Evolutionary conservation across 768 basidiomycete genomes (phyloP).

Genomic region (Xerocomus potaroensis): DNA sequence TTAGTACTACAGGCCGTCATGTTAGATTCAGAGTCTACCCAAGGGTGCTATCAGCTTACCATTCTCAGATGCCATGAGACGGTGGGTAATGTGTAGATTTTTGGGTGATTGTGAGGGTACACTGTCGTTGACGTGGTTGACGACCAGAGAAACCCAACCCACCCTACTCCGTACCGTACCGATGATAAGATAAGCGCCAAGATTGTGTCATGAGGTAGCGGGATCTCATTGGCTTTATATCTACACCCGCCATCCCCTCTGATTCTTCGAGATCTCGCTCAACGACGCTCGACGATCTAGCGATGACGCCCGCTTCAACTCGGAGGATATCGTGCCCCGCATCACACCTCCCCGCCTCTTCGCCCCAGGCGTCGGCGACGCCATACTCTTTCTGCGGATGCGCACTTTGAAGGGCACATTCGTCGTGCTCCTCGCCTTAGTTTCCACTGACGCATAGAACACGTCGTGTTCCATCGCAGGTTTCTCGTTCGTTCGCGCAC

Average conservation of each 20-base stretch:
- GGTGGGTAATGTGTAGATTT: too few relatives aligned
- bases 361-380: slow-evolving; percentile 20
- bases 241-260: slow-evolving; percentile 20
- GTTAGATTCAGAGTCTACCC: not conserved
- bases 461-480: slow-evolving; percentile 24
- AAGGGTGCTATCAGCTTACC: slow-evolving; percentile 9
- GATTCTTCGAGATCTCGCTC: slow-evolving; percentile 3
- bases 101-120: too few relatives aligned
- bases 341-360: slow-evolving; percentile 2
- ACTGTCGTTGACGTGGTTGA: not conserved
- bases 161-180: not conserved
- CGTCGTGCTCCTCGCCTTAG: not conserved
- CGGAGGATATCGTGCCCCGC: slow-evolving; percentile 28
- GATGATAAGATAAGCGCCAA: too few relatives aligned
- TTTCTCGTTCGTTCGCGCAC: slow-evolving; percentile 12
- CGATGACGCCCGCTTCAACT: slow-evolving; percentile 27
- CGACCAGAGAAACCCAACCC: not conserved
- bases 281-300: slow-evolving; percentile 24
- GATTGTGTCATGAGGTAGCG: too few relatives aligned
- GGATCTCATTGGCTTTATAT: too few relatives aligned
- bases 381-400: slow-evolving; percentile 13
- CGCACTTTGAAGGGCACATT: slow-evolving; percentile 7
- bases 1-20: slow-evolving; percentile 46
- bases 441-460: slow-evolving; percentile 23
- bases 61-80: slow-evolving; percentile 15